A percentile compares a stretch with the other conserved stretches of the same genome.
These are phyloP conservation scores for Jatropha curcas DNA, from an alignment of 345 rosid species.

Conservation along the genomic window DNA sequence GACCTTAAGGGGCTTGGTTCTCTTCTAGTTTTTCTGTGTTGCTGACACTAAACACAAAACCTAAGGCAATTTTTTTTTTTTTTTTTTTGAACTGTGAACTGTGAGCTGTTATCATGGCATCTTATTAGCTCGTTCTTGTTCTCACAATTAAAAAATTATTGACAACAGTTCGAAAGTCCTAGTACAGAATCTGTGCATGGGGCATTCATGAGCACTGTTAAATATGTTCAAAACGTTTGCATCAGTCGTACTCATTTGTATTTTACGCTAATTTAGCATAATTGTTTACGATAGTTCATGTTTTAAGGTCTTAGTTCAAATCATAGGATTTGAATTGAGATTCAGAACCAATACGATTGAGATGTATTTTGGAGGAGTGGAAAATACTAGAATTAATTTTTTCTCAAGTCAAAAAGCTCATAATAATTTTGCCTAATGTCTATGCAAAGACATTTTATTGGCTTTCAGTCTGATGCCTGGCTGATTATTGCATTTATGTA, in stretches of 20 bases:
- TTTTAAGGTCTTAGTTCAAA: not conserved
- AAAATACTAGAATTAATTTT: not conserved
- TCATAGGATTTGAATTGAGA: not conserved
- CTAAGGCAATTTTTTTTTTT: no score
- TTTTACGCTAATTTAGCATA: not conserved
- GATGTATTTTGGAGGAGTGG: not conserved
- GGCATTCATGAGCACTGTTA: not conserved
- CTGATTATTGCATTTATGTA: not conserved
- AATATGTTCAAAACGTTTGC: not conserved
- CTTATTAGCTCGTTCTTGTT: not conserved
- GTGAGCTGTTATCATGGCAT: not conserved
- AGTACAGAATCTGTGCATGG: not conserved
- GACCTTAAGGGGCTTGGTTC: not conserved
- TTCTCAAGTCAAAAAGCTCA: not conserved
- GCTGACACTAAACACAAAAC: not conserved
- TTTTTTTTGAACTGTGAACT: no score
- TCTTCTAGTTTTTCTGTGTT: not conserved
- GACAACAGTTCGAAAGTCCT: not conserved
- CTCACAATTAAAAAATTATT: not conserved
- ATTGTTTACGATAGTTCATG: not conserved
- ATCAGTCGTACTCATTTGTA: not conserved
- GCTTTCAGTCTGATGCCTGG: not conserved
- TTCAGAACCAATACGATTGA: not conserved
- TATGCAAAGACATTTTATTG: no score
- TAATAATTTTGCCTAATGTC: not conserved